phyloP scores from a whole-genome alignment of 139 green algal genomes.

The Edaphochlamys debaryana region DNA sequence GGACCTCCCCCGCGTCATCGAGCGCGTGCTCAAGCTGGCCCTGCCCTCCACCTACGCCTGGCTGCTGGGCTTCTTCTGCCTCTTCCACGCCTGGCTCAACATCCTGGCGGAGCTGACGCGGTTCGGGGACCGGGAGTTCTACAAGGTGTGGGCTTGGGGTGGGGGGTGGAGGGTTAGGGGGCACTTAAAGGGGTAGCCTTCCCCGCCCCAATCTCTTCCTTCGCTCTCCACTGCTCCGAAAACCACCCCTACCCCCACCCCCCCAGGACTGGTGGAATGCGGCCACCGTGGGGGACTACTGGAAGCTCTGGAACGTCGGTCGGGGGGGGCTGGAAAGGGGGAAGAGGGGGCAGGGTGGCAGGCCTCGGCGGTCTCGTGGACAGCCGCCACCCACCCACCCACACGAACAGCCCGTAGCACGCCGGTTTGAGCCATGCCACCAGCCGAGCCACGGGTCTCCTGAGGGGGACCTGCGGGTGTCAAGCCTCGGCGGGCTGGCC shows the following conservation, averaged over 20 bases:
- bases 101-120: conserved; percentile 86
- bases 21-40: conserved; percentile 92
- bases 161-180: background rate
- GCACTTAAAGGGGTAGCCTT: no score
- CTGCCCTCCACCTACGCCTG: conserved; percentile 93
- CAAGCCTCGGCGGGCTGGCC: no score
- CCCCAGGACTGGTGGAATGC: conserved; percentile 94
- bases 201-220: background rate
- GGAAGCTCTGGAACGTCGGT: conserved; percentile 95
- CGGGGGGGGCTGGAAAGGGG: no score
- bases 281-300: conserved; percentile 90
- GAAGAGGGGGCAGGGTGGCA: no score
- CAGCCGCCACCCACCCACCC: no score
- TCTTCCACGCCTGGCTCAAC: conserved; percentile 94
- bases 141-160: conserved; percentile 68
- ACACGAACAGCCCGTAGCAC: no score
- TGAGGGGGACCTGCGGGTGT: no score
- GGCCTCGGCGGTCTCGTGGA: no score
- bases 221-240: no score
- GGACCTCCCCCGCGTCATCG: conserved; percentile 74
- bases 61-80: conserved; percentile 87
- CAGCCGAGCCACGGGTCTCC: no score
- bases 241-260: no score
- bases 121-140: conserved; percentile 97
- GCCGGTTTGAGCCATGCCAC: no score